Base-by-base conservation (phyloP, 1,139 yeast genomes). In the Williopsis jadinii region DNA sequence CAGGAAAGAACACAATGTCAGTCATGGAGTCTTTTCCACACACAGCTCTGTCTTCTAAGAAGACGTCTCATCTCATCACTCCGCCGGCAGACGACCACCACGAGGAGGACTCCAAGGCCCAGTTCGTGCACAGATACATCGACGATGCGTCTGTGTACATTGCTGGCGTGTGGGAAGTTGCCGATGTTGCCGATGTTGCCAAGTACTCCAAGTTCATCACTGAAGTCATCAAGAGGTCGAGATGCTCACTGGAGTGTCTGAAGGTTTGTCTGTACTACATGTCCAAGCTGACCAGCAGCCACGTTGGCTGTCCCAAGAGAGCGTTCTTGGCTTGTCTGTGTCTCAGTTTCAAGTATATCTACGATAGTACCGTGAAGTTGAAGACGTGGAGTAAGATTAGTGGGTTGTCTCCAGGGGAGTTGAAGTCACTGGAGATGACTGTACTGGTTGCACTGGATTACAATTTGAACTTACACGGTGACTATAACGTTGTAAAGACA, bases 361-460 rank as follows among this genome's bases (percentile, higher is more conserved):
- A 80, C 58, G 95, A 85, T 61, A 75, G 79, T 43, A 82, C 81
- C 56, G 84, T 76, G 60, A 70, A 84, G 19, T 71, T 82, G 50
- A 70, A 70, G 50, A 75, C 84, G n/a, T 85, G 95, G 95, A 68
- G 83, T 41, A 78, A 77, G 55, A 79, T 85, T 39, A 75, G 86
- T 40, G 92, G 94, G 1, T 66, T 80, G 50, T 52, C 70, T 38
- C 52, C 70, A n/a, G 51, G 61, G 35, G 77, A 73, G 44, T 66
- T 85, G 45, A 68, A 68, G 45, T 53, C 55, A 11, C 66, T 79
- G 45, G 95, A 85, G 61, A 54, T 73, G 30, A 61, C 67, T n/a
- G 67, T 83, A 33, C 68, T 85, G 44, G 54, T 61, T 31, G 62
- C 71, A 11, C 66, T 84, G 43, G 69, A 78, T 50, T 83, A 80